phyloP scores from a whole-genome alignment of 2,329 filamentous ascomycete genomes.

The Fonsecaea pugnacius region DNA sequence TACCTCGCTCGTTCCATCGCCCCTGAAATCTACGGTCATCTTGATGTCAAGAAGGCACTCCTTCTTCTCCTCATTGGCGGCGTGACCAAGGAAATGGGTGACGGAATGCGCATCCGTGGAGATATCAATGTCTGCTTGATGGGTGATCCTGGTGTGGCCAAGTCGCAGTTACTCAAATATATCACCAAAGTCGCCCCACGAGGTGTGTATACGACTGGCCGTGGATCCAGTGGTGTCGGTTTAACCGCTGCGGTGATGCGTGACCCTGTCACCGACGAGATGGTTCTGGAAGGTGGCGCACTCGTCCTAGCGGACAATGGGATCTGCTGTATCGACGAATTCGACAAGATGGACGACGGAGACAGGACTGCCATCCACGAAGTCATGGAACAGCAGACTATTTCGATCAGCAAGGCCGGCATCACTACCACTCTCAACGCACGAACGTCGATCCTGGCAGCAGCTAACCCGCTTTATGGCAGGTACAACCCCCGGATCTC shows the following conservation, averaged over 20 bases:
- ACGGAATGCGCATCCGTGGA: constrained; percentile 98
- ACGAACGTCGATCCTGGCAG: constrained; percentile 91
- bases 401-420: constrained; percentile 84
- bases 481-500: constrained; percentile 98
- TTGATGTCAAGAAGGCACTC: constrained; percentile 97
- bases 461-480: constrained; percentile 95
- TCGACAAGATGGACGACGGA: constrained; percentile 82
- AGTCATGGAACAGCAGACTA: constrained; percentile 87
- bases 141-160: constrained; percentile 99
- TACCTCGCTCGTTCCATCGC: constrained; percentile 94
- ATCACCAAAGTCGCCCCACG: constrained; percentile 97
- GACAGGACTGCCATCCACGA: constrained; percentile 82
- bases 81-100: constrained; percentile 94
- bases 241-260: constrained; percentile 80
- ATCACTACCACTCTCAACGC: constrained; percentile 98
- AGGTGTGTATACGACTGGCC: constrained; percentile 81
- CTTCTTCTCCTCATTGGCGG: constrained; percentile 94
- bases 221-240: constrained; percentile 80
- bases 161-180: constrained; percentile 97
- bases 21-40: constrained; percentile 93
- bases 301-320: constrained; percentile 79
- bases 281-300: constrained; percentile 79
- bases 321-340: constrained; percentile 83
- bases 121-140: constrained; percentile 99
- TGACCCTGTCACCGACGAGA: constrained; percentile 77